Evolutionary conservation across 2,329 filamentous ascomycete species (phyloP).

Genomic region (Metarhizium rileyi): DNA sequence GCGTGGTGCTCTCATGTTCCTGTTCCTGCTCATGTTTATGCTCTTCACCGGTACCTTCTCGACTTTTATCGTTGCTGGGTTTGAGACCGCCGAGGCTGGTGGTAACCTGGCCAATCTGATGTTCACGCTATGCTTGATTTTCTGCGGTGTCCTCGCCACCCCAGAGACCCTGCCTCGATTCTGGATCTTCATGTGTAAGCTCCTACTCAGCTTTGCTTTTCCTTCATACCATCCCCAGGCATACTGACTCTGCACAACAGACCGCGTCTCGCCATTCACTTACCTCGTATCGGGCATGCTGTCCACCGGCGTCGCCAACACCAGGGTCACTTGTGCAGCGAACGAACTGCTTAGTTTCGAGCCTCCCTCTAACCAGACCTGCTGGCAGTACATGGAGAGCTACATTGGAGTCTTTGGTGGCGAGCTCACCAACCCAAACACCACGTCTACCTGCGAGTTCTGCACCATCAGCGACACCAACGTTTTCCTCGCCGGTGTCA

Average conservation of each 20-base stretch:
- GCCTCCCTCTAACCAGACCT: conserved; percentile 49
- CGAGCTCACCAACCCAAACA: conserved; percentile 37
- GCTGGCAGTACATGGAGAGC: conserved; percentile 43
- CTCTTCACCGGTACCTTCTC: conserved; percentile 77
- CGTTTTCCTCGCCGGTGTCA: conserved; percentile 35
- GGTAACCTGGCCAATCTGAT: conserved; percentile 67
- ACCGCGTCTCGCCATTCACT: conserved; percentile 71
- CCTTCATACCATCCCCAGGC: neutral
- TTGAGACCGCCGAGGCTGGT: conserved; percentile 65
- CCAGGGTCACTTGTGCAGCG: conserved; percentile 51
- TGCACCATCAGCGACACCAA: conserved; percentile 45
- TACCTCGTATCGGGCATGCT: conserved; percentile 70
- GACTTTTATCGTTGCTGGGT: conserved; percentile 64
- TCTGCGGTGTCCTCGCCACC: conserved; percentile 63
- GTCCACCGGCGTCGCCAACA: conserved; percentile 58
- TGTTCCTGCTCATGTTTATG: conserved; percentile 66
- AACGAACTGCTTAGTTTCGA: conserved; percentile 63
- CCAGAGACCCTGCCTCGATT: conserved; percentile 57
- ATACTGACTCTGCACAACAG: conserved; percentile 25
- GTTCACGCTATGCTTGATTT: conserved; percentile 64
- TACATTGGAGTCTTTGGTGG: conserved; percentile 44
- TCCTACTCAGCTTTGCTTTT: no score
- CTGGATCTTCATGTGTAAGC: conserved; percentile 63
- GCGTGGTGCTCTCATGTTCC: conserved; percentile 69
- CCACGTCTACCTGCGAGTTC: conserved; percentile 43